A percentile compares a stretch with the other conserved stretches of the same genome.
Evolutionary conservation across 306 rosid species (phyloP).

Genomic region (Pterocarpus santalinus): DNA sequence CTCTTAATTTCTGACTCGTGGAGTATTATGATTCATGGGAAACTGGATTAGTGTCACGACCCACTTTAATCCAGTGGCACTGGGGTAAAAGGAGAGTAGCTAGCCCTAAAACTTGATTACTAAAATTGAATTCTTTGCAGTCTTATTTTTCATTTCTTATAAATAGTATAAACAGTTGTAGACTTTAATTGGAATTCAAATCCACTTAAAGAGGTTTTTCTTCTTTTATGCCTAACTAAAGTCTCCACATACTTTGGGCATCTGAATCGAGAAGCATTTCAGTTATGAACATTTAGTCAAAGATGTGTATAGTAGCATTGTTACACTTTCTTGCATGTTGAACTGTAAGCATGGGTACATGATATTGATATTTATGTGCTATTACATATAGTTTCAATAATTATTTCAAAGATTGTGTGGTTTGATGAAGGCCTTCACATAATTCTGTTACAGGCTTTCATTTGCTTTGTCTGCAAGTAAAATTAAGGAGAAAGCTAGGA

Average conservation of each 20-base stretch:
- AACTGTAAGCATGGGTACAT: neutral
- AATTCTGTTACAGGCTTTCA: constrained; percentile 72
- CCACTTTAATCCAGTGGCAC: neutral
- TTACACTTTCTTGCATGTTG: constrained; percentile 18
- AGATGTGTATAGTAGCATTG: neutral
- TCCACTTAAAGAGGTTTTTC: neutral
- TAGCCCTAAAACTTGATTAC: neutral
- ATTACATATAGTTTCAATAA: constrained; percentile 4
- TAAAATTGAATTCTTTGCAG: neutral
- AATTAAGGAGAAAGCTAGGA: constrained; percentile 88
- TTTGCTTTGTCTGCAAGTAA: constrained; percentile 77
- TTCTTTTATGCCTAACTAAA: constrained; percentile 11
- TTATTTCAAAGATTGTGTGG: constrained; percentile 26
- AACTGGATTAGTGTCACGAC: neutral
- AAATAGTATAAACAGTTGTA: neutral
- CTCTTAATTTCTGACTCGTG: neutral
- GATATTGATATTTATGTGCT: neutral
- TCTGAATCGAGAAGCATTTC: neutral
- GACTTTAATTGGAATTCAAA: no score
- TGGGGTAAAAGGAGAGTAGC: neutral
- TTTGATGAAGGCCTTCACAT: constrained; percentile 43
- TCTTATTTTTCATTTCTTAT: neutral
- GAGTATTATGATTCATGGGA: neutral
- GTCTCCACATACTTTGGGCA: neutral
- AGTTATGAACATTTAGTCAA: neutral